A percentile compares a stretch with the other conserved stretches of the same genome.
phyloP scores from a whole-genome alignment of 352 stramenopile genomes.

The Pythium dissimile region DNA sequence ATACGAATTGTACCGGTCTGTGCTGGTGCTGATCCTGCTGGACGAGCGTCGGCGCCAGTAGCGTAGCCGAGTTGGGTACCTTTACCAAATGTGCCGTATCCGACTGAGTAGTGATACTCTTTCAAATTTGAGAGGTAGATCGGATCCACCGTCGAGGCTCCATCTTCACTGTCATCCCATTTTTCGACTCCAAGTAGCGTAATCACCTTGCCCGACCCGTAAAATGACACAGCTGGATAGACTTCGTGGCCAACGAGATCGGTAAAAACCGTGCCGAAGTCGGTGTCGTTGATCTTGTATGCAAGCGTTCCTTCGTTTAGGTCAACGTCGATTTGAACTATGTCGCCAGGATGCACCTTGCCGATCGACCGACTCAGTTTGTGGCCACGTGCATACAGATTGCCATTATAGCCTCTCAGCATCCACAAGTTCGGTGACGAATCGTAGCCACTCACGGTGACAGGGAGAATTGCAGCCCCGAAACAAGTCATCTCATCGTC shows the following conservation, averaged over 20 bases:
- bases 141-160: slow-evolving; percentile 35
- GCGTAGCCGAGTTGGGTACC: slow-evolving; percentile 75
- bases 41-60: slow-evolving; percentile 30
- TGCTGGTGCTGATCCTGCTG: slow-evolving; percentile 8
- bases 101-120: slow-evolving; percentile 76
- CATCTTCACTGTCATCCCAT: slow-evolving; percentile 56
- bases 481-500: slow-evolving; percentile 93
- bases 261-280: slow-evolving; percentile 85
- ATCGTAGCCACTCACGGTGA: slow-evolving; percentile 88
- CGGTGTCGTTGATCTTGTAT: slow-evolving; percentile 89
- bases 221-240: slow-evolving; percentile 86
- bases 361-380: slow-evolving; percentile 82
- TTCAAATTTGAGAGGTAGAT: slow-evolving; percentile 73
- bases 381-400: slow-evolving; percentile 86
- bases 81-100: slow-evolving; percentile 77
- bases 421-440: slow-evolving; percentile 91
- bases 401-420: slow-evolving; percentile 90
- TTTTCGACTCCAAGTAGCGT: slow-evolving; percentile 73
- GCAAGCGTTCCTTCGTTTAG: slow-evolving; percentile 82
- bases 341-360: slow-evolving; percentile 88
- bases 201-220: slow-evolving; percentile 87
- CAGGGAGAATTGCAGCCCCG: slow-evolving; percentile 84
- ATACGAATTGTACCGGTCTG: slow-evolving; percentile 44
- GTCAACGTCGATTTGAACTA: slow-evolving; percentile 86
- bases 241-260: slow-evolving; percentile 80